phyloP scores from a whole-genome alignment of 371 early-diverging fungal genomes.

The Dipsacomyces acuminosporus region DNA sequence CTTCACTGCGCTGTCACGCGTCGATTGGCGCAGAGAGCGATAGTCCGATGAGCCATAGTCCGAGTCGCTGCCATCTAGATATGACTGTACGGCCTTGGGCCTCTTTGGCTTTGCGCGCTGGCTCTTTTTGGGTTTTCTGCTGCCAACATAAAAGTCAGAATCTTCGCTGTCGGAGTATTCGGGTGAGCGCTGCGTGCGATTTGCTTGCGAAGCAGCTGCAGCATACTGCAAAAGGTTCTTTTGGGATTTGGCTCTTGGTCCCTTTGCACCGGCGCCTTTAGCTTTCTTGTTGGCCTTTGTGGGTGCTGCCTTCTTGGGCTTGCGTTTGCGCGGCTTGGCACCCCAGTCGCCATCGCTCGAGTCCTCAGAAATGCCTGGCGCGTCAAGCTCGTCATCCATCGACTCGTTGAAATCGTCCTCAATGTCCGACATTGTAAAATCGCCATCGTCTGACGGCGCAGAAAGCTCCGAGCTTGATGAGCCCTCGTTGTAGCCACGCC shows the following conservation, averaged over 20 bases:
- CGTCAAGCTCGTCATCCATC: slow-evolving; percentile 7
- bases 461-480: slow-evolving; percentile 30
- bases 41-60: slow-evolving; percentile 43
- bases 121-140: slow-evolving; percentile 22
- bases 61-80: slow-evolving; percentile 43
- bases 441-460: slow-evolving; percentile 27
- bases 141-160: slow-evolving; percentile 36
- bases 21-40: slow-evolving; percentile 36
- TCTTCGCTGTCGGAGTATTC: slow-evolving; percentile 51
- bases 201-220: slow-evolving; percentile 60
- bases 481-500: slow-evolving; percentile 8
- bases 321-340: slow-evolving; percentile 37
- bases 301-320: slow-evolving; percentile 21
- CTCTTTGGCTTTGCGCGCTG: slow-evolving; percentile 15
- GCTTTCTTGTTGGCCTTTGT: slow-evolving; percentile 53
- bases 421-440: slow-evolving; percentile 32
- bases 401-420: slow-evolving; percentile 23
- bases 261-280: slow-evolving; percentile 57
- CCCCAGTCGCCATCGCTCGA: slow-evolving; percentile 47
- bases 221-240: slow-evolving; percentile 4
- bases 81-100: slow-evolving; percentile 23
- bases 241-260: slow-evolving; percentile 51
- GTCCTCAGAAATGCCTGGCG: slow-evolving; percentile 20
- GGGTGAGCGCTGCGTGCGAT: slow-evolving; percentile 65
- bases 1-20: slow-evolving; percentile 27